Percentiles rank a stretch among this genome's conserved stretches.
These are phyloP conservation scores for Alternaria sp. DNA, from an alignment of 2,329 filamentous ascomycete species.

Conservation along the genomic window DNA sequence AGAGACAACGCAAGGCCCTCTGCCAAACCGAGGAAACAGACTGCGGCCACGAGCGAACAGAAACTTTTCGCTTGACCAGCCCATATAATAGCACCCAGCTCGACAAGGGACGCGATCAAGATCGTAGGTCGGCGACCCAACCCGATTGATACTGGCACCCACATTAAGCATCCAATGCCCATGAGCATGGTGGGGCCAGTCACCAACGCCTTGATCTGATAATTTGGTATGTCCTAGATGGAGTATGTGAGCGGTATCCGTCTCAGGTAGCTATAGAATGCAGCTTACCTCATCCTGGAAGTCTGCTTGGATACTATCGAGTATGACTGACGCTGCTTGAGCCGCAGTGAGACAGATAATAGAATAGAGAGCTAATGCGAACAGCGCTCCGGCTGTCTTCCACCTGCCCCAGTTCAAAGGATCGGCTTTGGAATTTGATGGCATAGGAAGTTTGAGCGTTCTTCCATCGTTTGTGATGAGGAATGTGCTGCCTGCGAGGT, in stretches of 20 bases:
- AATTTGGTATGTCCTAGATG: slow-evolving; percentile 7
- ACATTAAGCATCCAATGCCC: slow-evolving; percentile 47
- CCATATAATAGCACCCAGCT: slow-evolving; percentile 33
- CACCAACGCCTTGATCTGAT: slow-evolving; percentile 32
- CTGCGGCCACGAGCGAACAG: slow-evolving; percentile 31
- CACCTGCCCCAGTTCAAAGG: slow-evolving; percentile 32
- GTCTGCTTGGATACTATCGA: slow-evolving; percentile 14
- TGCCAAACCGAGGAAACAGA: slow-evolving; percentile 45
- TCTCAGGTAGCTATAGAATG: neutral
- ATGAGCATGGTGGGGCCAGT: slow-evolving; percentile 43
- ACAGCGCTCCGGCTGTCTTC: slow-evolving; percentile 27
- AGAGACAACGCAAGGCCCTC: slow-evolving; percentile 39
- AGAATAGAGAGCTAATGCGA: slow-evolving; percentile 23
- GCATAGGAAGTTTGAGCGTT: slow-evolving; percentile 31
- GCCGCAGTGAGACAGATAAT: slow-evolving; percentile 20
- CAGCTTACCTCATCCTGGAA: slow-evolving; percentile 22
- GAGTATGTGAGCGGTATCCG: neutral
- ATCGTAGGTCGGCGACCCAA: slow-evolving; percentile 49
- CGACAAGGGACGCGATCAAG: slow-evolving; percentile 36
- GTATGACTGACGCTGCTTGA: slow-evolving; percentile 27
- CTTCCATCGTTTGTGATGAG: slow-evolving; percentile 31
- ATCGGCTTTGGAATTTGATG: slow-evolving; percentile 31
- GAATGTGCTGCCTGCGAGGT: slow-evolving; percentile 31
- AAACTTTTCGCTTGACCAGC: slow-evolving; percentile 37
- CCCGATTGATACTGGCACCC: slow-evolving; percentile 48